Evolutionary conservation across 2,329 filamentous ascomycete species (phyloP).

Genomic region (Apiospora kogelbergensis): DNA sequence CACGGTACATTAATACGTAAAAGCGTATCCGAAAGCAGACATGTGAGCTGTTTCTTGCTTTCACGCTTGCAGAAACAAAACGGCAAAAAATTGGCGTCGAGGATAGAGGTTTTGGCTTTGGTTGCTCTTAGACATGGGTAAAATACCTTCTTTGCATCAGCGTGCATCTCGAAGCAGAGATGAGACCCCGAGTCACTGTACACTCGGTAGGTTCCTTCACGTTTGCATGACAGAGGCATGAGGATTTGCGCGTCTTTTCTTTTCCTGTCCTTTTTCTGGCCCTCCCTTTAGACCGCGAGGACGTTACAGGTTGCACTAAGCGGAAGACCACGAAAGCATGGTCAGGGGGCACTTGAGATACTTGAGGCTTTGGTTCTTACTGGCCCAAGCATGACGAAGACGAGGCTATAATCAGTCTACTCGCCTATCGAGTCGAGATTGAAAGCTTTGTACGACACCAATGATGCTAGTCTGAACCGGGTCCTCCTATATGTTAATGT

Average conservation of each 20-base stretch:
- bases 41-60: slow-evolving; percentile 17
- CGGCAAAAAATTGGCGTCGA: slow-evolving; percentile 34
- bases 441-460: slow-evolving; percentile 7
- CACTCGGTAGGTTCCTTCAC: not conserved
- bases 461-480: not conserved
- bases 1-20: slow-evolving; percentile 10
- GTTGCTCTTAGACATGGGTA: slow-evolving; percentile 33
- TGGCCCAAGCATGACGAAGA: not conserved
- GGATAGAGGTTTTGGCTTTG: slow-evolving; percentile 27
- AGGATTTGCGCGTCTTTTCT: not conserved
- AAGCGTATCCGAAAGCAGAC: slow-evolving; percentile 12
- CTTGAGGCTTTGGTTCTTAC: not conserved
- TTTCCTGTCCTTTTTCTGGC: not conserved
- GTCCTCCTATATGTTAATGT: not conserved
- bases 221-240: not conserved
- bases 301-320: not conserved
- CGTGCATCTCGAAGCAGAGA: slow-evolving; percentile 3
- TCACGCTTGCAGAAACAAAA: slow-evolving; percentile 24
- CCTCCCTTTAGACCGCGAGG: slow-evolving; percentile 1
- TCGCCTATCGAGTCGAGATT: not conserved
- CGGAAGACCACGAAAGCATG: not conserved
- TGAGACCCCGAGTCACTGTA: slow-evolving; percentile 2
- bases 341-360: not conserved
- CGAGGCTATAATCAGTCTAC: not conserved
- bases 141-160: slow-evolving; percentile 12